phyloP scores from a whole-genome alignment of 768 basidiomycete species.

The Termitomyces sp. region DNA sequence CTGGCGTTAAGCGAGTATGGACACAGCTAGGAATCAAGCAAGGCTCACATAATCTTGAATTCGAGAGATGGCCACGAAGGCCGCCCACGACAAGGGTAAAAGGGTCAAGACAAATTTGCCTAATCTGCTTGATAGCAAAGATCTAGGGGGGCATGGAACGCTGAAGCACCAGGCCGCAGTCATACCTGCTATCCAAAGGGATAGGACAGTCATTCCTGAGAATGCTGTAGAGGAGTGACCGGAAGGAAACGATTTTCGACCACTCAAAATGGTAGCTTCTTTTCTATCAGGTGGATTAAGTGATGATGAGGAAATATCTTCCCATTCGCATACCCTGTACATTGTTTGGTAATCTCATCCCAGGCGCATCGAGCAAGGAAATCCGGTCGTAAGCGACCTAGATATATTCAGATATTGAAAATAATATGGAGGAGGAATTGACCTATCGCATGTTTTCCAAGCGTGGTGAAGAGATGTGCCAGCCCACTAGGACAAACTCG shows the following conservation, averaged over 20 bases:
- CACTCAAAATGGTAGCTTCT: constrained; percentile 35
- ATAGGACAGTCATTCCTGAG: constrained; percentile 59
- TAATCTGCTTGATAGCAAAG: constrained; percentile 43
- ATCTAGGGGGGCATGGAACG: constrained; percentile 29
- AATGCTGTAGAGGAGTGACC: constrained; percentile 69
- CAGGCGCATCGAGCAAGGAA: constrained; percentile 65
- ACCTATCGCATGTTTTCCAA: constrained; percentile 60
- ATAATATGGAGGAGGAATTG: constrained; percentile 11
- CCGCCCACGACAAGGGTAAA: constrained; percentile 50
- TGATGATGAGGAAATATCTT: neutral
- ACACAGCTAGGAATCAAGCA: neutral
- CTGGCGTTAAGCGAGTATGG: neutral
- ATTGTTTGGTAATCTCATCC: constrained; percentile 41
- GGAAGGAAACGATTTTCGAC: constrained; percentile 63
- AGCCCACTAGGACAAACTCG: constrained; percentile 28
- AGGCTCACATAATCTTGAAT: constrained; percentile 62
- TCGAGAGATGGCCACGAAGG: constrained; percentile 58
- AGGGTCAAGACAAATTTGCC: constrained; percentile 43
- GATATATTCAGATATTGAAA: neutral
- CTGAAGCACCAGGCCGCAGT: constrained; percentile 57
- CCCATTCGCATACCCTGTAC: constrained; percentile 47
- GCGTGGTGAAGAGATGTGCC: constrained; percentile 43
- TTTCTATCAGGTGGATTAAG: constrained; percentile 24
- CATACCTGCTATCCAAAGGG: constrained; percentile 61
- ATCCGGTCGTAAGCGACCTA: constrained; percentile 60